Base-by-base conservation (phyloP, 176 grass and related monocot genomes). In the Avena atlantica region DNA sequence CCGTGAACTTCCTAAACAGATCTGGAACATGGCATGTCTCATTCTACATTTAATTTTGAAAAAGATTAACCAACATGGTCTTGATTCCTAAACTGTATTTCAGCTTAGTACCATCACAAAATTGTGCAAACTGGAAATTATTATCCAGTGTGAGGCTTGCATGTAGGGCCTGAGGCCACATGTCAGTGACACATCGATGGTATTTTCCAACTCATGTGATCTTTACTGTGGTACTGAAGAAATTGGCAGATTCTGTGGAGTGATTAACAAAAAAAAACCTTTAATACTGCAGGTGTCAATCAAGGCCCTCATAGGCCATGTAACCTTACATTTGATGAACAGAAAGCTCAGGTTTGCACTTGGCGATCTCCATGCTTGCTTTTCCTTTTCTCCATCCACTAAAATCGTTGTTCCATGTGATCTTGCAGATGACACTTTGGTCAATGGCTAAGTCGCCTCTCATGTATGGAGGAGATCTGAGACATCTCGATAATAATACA, bases 401-500 rank as follows among this genome's bases (percentile, higher is more conserved):
- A 16, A 90, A 88, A 24, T 45, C 5, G 27, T 50, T 31, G 3
- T 83, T 83, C 90, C 23, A 50, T 31, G 20, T 60, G 50, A 15
- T 19, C 48, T 60, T 78, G 57, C 88, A 98, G 95, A 93, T 98
- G 80, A 86, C 93, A 67, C 93, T 98, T 83, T 98, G 95, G 95
- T 93, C 91, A 67, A 98, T 98, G 83, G 93, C 88, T 45, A 98
- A 93, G 74, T 98, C 95, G 16, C 95, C 93, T 83, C 83, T 98
- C 34, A 95, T 95, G 81, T 98, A 93, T 84, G 95, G 95, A 85
- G 95, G 95, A 83, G 95, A 98, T 95, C 88, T 98, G 82, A 95
- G 85, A 83, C 75, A 90, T 70, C 86, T 98, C 20, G 86, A 95
- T 70, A 53, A 60, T 60, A 85, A 16, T 81, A 93, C 89, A 83